These are phyloP conservation scores for Leccinum ochraceum DNA, from an alignment of 768 basidiomycete species.

Conservation along the genomic window DNA sequence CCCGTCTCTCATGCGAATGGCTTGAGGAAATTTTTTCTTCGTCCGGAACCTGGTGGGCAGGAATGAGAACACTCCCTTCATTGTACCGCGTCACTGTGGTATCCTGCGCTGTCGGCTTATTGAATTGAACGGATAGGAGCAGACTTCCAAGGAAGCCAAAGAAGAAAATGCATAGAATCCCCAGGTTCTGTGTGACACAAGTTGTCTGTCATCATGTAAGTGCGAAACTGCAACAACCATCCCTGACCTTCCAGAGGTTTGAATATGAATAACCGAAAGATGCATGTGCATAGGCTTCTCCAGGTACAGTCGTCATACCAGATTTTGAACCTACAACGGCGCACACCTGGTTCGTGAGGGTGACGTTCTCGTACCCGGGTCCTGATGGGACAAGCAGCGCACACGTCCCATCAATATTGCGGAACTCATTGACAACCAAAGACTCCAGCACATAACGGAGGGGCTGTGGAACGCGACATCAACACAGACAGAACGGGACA, in stretches of 20 bases:
- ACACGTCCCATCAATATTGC: slow-evolving; percentile 37
- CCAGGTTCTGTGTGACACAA: slow-evolving; percentile 35
- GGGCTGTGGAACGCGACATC: slow-evolving; percentile 32
- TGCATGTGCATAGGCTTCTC: slow-evolving; percentile 41
- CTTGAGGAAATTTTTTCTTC: slow-evolving; percentile 14
- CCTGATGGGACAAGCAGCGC: slow-evolving; percentile 35
- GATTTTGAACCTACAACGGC: slow-evolving; percentile 41
- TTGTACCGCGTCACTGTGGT: slow-evolving; percentile 32
- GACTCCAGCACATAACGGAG: slow-evolving; percentile 27
- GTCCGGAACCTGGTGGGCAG: slow-evolving; percentile 8
- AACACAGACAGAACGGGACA: slow-evolving; percentile 35
- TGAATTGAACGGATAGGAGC: slow-evolving; percentile 39
- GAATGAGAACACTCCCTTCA: not conserved
- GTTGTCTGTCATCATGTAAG: not conserved
- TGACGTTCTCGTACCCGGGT: slow-evolving; percentile 35
- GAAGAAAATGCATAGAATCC: slow-evolving; percentile 40
- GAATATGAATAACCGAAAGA: slow-evolving; percentile 30
- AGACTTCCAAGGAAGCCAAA: slow-evolving; percentile 38
- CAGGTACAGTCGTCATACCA: slow-evolving; percentile 42
- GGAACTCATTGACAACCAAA: slow-evolving; percentile 52
- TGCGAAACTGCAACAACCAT: slow-evolving; percentile 1
- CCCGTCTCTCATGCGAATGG: not conserved
- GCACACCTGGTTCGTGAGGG: slow-evolving; percentile 40
- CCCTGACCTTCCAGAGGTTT: slow-evolving; percentile 40
- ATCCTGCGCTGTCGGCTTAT: slow-evolving; percentile 29